Evolutionary conservation across 139 green algal genomes (phyloP), one percentile per base, ranked within the genome.

Genomic region (Chlamydomonas schloesseri): DNA sequence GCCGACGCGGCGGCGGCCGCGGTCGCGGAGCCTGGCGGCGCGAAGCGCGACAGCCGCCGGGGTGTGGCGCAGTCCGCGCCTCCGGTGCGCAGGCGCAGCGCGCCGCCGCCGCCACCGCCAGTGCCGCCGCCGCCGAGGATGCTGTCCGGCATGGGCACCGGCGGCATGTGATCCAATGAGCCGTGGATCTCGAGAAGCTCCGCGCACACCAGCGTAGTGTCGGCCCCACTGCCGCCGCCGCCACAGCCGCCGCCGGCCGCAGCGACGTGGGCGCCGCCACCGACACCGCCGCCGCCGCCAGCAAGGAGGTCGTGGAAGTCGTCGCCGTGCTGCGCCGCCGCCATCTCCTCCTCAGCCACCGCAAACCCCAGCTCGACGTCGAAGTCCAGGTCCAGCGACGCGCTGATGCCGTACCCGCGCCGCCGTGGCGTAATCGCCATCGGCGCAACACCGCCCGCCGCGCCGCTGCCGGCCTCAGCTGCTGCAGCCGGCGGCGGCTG

Each of bases 331-430:
- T 73, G 64, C 13, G 76, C 76, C 3, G 76, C 60, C 46, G 73
- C 62, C 76, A 83, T 73, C 21, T 83, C 76, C 18, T 58, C 75
- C 14, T 71, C 33, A 26, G 60, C 76, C 18, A 15, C 42, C 11
- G 29, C 33, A 50, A 37, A 3, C 17, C 23, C 28, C 57, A 58
- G 34, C 69, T 57, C 75, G n/a, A 50, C 53, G 33, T 24, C 53
- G 8, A 65, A 28, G 26, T 46, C 72, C 6, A 47, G 72, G 10
- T n/a, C 28, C 47, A 67, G 28, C 29, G 64, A 28, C 3, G 17
- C 47, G 72, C 31, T 14, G 28, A 57, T 28, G 23, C 29, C 6
- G n/a, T n/a, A 15, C 31, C 20, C 50, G 13, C n/a, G 55, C 55
- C 18, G 55, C 55, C 20, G 55, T 11, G 42, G 42, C 42, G 42